These are phyloP conservation scores for Bidens hawaiensis DNA, from an alignment of 140 eudicot genomes.

Conservation along the genomic window DNA sequence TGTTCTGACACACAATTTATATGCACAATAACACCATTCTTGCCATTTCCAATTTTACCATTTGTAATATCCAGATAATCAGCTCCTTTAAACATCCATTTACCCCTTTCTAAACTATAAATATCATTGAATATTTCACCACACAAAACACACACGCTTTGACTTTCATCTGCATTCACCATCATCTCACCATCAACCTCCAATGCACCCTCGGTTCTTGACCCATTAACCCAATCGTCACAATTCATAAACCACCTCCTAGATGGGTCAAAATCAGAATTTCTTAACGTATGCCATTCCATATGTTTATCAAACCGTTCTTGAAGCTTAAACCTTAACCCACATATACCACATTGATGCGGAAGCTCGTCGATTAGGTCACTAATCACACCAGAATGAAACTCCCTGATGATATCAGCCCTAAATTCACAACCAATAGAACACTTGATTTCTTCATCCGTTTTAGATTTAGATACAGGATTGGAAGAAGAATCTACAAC, in stretches of 20 bases:
- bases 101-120: conserved; percentile 52
- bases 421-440: conserved; percentile 64
- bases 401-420: conserved; percentile 62
- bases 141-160: conserved; percentile 70
- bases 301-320: conserved; percentile 64
- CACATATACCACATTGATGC: conserved; percentile 66
- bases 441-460: conserved; percentile 30
- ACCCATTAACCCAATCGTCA: conserved; percentile 48
- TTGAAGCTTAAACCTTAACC: conserved; percentile 57
- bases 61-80: conserved; percentile 39
- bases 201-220: conserved; percentile 18
- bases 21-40: conserved; percentile 60
- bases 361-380: conserved; percentile 70
- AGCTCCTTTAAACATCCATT: conserved; percentile 93
- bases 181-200: conserved; percentile 41
- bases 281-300: conserved; percentile 66
- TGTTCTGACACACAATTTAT: conserved; percentile 55
- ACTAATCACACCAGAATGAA: conserved; percentile 53
- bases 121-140: conserved; percentile 83
- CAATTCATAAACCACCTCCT: conserved; percentile 62
- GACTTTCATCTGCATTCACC: conserved; percentile 92
- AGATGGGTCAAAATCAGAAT: conserved; percentile 31
- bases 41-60: conserved; percentile 18
- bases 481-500: conserved; percentile 25
- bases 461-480: conserved; percentile 24